Evolutionary conservation across 2,329 filamentous ascomycete genomes (phyloP), one percentile per base, ranked within the genome.

Genomic region (Neoascochyta sp.): DNA sequence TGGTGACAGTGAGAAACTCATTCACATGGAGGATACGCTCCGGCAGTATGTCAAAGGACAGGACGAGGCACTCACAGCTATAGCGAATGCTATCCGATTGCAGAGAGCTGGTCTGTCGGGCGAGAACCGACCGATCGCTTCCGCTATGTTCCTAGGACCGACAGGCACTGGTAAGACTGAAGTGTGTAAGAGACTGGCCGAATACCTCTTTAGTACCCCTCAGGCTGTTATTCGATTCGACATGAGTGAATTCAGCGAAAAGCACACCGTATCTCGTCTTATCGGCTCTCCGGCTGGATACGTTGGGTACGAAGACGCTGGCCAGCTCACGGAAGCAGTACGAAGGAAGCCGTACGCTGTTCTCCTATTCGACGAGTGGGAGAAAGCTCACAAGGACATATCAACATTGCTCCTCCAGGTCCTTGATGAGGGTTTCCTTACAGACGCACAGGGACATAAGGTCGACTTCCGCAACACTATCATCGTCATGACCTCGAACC

Each of bases 131-230:
- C 92, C 92, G 0, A 73, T 95, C 5, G 92, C 90, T 0, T 93
- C 85, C 0, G 95, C 96, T 69, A 95, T 96, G 82, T 95, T 96
- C 75, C 75, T 96, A 3, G 92, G 92, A 0, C 92, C 92, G 4
- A 96, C 92, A 0, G 92, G 92, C 56, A 90, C 95, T 11, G 92
- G 92, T 34, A 98, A 96, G 70, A 98, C 92, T 3, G 89, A 96
- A 58, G 78, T 96, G 1, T 95, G 89, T 73, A 96, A 96, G 72
- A 90, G 93, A 60, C 81, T 98, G 50, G 92, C 92, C 2, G 77
- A 76, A 35, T 96, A 95, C 68, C 71, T 98, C 20, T 98, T 96
- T 66, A 92, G 85, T 1, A 95, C 87, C 2, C 86, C 95, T 51
- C 80, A 80, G 16, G 90, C 92, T 3, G 87, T 98, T 15, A 79